Evolutionary conservation across 1,284 basidiomycete genomes (phyloP).

Genomic region (Microbotryum violaceum): DNA sequence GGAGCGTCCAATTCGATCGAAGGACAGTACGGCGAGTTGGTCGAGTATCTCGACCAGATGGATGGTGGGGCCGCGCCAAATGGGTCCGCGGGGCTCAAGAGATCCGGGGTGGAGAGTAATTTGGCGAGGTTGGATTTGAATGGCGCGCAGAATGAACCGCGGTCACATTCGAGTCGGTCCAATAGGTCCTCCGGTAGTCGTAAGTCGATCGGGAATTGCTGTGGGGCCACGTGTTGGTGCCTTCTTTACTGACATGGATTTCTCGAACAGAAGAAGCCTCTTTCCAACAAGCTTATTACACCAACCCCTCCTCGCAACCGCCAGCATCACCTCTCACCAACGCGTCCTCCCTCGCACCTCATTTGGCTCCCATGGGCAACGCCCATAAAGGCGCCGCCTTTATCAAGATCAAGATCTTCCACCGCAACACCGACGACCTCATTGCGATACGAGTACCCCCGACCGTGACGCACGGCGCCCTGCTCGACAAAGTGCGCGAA

Average conservation of each 20-base stretch:
- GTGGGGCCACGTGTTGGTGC: too few species aligned
- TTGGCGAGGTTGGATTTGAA: constrained; percentile 4
- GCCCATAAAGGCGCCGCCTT: constrained; percentile 58
- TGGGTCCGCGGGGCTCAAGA: background rate
- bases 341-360: background rate
- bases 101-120: background rate
- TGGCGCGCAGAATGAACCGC: constrained; percentile 13
- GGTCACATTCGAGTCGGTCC: background rate
- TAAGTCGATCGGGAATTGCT: too few species aligned
- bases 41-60: constrained; percentile 36
- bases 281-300: too few species aligned
- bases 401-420: constrained; percentile 97
- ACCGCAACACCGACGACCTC: constrained; percentile 80
- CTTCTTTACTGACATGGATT: too few species aligned
- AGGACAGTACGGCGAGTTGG: constrained; percentile 34
- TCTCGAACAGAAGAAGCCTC: too few species aligned
- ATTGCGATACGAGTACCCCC: constrained; percentile 97
- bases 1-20: constrained; percentile 12
- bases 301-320: too few species aligned
- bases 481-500: constrained; percentile 83
- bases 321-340: too few species aligned
- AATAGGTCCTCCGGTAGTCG: too few species aligned
- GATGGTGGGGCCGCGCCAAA: constrained; percentile 8
- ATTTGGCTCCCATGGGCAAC: constrained; percentile 18
- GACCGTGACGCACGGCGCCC: constrained; percentile 70